Evolutionary conservation across 345 rosid species (phyloP), one percentile per base, ranked within the genome.

Genomic region (Lepidium sativum): DNA sequence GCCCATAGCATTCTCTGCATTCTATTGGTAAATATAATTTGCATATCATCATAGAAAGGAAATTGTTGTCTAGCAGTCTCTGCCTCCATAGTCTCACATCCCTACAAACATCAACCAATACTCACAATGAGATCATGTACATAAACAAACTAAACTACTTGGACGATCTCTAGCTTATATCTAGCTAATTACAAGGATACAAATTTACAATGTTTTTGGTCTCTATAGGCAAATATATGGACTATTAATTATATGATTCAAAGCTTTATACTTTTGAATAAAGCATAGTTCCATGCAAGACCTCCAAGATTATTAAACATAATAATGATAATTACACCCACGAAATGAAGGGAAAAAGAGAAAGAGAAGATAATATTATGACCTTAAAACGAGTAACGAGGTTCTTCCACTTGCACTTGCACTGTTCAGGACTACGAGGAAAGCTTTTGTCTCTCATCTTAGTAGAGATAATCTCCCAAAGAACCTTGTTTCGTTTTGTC

Each of bases 361-460:
- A 60, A 9, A 25, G 52, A 44, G 20, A 54, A 2, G 14, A 55
- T 3, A 48, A 11, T 5, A 15, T 51, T 38, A 9, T 13, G 72
- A 92, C 99, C 97, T 90, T 94, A 63, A 84, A 90, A 56, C 99
- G 92, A 37, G 99, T 94, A 52, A 90, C 90, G 39, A 94, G 96
- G 74, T 94, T 94, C 64, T 94, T 94, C 99, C 99, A 94, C 80
- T 94, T 94, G 86, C 97, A 94, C 81, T 90, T 94, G 90, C 99
- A 94, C 97, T 94, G 99, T 54, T 90, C 99, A 39, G 96, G 74
- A 75, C 96, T 94, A 18, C 99, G 99, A 79, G 74, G 75, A 50
- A 69, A 90, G 49, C 92, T 95, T 70, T 79, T 83, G 51, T 86
- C 96, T 73, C 80, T 88, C 96, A 94, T 84, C 76, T 73, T 80